Evolutionary conservation across 495 filamentous ascomycete species (phyloP).

Genomic region (Annulohypoxylon bovei): DNA sequence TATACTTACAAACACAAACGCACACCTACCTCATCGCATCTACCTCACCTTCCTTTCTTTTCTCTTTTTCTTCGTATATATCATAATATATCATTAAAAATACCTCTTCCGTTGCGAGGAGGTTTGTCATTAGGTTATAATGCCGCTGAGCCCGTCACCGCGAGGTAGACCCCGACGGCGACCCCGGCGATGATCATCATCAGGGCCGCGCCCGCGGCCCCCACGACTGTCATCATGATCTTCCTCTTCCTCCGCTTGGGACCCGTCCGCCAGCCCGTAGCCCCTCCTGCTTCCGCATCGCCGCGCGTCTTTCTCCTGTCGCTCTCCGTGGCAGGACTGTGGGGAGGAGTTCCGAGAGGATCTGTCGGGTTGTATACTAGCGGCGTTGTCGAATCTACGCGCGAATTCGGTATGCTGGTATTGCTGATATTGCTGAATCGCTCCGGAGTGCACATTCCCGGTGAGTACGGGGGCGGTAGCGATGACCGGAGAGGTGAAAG

Average conservation of each 20-base stretch:
- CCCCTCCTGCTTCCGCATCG: conserved; percentile 16
- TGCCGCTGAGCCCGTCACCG: conserved; percentile 19
- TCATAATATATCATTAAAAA: neutral
- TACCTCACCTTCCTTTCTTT: conserved; percentile 26
- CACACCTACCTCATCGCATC: conserved; percentile 34
- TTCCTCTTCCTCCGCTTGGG: conserved; percentile 28
- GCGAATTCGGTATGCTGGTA: conserved; percentile 18
- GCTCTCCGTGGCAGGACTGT: neutral
- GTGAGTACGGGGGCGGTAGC: conserved; percentile 34
- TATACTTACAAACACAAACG: conserved; percentile 18
- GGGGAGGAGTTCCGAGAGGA: neutral
- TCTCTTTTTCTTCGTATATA: neutral
- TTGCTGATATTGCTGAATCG: conserved; percentile 14
- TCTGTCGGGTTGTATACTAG: conserved; percentile 17
- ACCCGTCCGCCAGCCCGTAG: neutral
- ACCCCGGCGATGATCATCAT: conserved; percentile 30
- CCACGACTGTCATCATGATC: conserved; percentile 6
- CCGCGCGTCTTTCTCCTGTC: neutral
- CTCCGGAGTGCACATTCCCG: conserved; percentile 17
- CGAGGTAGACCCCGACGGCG: conserved; percentile 31
- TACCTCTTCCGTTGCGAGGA: neutral
- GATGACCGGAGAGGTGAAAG: conserved; percentile 30
- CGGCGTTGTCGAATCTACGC: conserved; percentile 32
- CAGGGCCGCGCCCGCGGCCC: conserved; percentile 19
- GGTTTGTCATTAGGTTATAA: conserved; percentile 14